phyloP scores from a whole-genome alignment of 768 basidiomycete species.

The Boletus insuetus region DNA sequence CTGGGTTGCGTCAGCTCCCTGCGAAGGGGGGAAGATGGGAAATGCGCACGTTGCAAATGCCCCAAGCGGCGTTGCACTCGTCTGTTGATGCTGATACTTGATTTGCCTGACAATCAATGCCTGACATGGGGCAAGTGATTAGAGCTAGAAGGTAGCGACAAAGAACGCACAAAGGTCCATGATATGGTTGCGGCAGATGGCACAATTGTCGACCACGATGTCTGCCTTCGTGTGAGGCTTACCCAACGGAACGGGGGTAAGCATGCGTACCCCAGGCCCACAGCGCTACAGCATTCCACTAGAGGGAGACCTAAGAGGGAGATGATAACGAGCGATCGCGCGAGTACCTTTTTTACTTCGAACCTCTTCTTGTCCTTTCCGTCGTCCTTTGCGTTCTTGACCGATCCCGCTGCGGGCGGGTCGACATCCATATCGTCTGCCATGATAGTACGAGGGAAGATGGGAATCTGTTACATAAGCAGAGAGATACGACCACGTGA shows the following conservation, averaged over 20 bases:
- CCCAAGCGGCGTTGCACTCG: slow-evolving; percentile 98
- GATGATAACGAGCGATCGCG: not conserved
- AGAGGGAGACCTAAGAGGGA: not conserved
- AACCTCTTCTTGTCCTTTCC: slow-evolving; percentile 80
- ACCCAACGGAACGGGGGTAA: not conserved
- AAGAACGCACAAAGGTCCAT: slow-evolving; percentile 92
- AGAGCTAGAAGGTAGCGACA: not conserved
- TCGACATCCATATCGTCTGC: slow-evolving; percentile 76
- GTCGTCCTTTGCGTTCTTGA: slow-evolving; percentile 51
- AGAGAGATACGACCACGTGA: slow-evolving; percentile 31
- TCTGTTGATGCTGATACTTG: slow-evolving; percentile 96
- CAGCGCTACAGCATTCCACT: slow-evolving; percentile 99
- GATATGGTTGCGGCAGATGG: slow-evolving; percentile 99
- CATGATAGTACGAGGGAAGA: slow-evolving; percentile 25
- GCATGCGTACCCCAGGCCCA: slow-evolving; percentile 91
- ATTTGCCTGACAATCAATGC: slow-evolving; percentile 99
- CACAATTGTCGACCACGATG: slow-evolving; percentile 98
- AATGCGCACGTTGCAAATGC: slow-evolving; percentile 83
- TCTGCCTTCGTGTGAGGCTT: slow-evolving; percentile 46
- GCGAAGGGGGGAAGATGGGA: not conserved
- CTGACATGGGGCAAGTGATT: slow-evolving; percentile 39
- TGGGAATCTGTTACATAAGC: slow-evolving; percentile 16
- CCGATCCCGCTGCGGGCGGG: slow-evolving; percentile 33
- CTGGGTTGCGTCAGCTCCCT: slow-evolving; percentile 37
- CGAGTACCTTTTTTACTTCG: slow-evolving; percentile 94